Conservation (phyloP, 768 basidiomycete genomes). For the Hericium erinaceus region DNA sequence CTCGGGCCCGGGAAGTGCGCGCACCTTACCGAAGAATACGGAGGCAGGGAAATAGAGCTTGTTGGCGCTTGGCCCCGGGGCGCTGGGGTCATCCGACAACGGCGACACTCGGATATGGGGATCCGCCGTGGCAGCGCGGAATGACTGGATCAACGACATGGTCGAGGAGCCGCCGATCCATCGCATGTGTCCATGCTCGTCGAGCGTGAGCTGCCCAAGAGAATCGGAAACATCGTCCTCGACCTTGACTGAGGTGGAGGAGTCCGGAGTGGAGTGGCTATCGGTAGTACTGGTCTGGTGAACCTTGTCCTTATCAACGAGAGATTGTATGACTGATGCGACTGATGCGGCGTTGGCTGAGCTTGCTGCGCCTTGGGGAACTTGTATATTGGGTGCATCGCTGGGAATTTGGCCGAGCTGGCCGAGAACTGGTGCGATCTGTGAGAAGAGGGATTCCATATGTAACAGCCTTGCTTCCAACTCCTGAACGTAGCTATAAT, state of each 20-base stretch:
- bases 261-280: constrained; percentile 22
- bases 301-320: constrained; percentile 15
- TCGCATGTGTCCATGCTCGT: constrained; percentile 84
- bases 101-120: constrained; percentile 73
- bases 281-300: constrained; percentile 10
- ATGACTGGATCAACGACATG: constrained; percentile 87
- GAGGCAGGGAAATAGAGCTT: constrained; percentile 84
- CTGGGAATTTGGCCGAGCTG: constrained; percentile 52
- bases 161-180: constrained; percentile 91
- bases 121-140: constrained; percentile 64
- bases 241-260: constrained; percentile 39
- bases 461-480: constrained; percentile 80
- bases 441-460: constrained; percentile 80
- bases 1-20: constrained; percentile 71
- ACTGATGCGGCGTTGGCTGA: constrained; percentile 7
- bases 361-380: constrained; percentile 5
- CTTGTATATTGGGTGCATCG: constrained; percentile 12
- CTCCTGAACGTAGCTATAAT: constrained; percentile 76
- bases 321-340: constrained; percentile 16
- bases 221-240: constrained; percentile 78
- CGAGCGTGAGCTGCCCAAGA: constrained; percentile 80
- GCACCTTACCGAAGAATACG: constrained; percentile 80
- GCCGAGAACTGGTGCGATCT: constrained; percentile 72
- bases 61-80: constrained; percentile 39
- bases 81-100: constrained; percentile 75